Evolutionary conservation across 768 basidiomycete genomes (phyloP).

Genomic region (Boletellus ananiceps): DNA sequence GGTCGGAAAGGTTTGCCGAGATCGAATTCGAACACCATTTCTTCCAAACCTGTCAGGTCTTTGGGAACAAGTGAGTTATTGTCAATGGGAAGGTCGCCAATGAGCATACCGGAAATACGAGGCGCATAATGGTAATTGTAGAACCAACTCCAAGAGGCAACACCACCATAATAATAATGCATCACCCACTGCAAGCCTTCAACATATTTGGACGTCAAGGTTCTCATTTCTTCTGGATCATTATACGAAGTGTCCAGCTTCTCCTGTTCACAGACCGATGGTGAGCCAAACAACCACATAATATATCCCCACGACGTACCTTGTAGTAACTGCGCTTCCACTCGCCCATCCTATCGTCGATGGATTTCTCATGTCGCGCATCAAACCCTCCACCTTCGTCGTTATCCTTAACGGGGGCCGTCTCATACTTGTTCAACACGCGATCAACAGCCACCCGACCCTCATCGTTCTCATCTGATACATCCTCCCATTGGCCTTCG

Average conservation of each 20-base stretch:
- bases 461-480: slow-evolving; percentile 60
- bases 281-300: slow-evolving; percentile 11
- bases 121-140: slow-evolving; percentile 98
- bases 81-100: neutral
- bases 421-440: slow-evolving; percentile 83
- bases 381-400: slow-evolving; percentile 76
- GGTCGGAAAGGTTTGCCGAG: slow-evolving; percentile 88
- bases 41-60: slow-evolving; percentile 61
- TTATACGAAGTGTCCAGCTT: slow-evolving; percentile 83
- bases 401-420: slow-evolving; percentile 70
- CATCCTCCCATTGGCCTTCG: slow-evolving; percentile 45
- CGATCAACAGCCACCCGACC: slow-evolving; percentile 69
- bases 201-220: slow-evolving; percentile 75
- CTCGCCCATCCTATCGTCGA: slow-evolving; percentile 82
- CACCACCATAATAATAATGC: slow-evolving; percentile 97
- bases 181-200: slow-evolving; percentile 99
- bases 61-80: slow-evolving; percentile 10
- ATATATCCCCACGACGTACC: slow-evolving; percentile 52
- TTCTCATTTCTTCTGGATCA: slow-evolving; percentile 59
- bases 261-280: slow-evolving; percentile 43
- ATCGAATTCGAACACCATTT: slow-evolving; percentile 83
- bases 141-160: slow-evolving; percentile 98
- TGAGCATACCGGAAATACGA: slow-evolving; percentile 77
- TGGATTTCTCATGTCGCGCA: slow-evolving; percentile 62
- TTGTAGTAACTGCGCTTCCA: slow-evolving; percentile 92